Percentiles rank a stretch among this genome's conserved stretches.
Conservation (phyloP, 2,329 filamentous ascomycete genomes). For the Uncinocarpus reesii region DNA sequence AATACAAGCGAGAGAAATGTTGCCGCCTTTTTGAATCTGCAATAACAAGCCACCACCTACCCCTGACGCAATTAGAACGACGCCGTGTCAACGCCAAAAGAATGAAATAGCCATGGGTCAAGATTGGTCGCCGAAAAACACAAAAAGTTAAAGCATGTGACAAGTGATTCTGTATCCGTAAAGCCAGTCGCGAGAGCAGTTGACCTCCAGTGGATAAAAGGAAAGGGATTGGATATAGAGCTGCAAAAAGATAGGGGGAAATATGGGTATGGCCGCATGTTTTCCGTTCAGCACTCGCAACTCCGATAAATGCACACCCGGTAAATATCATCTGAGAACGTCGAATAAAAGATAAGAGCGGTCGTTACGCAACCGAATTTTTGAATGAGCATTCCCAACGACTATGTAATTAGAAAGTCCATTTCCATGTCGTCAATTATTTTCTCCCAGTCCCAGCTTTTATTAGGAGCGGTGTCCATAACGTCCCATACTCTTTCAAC, state of each 20-base stretch:
- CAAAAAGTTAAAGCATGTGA: neutral
- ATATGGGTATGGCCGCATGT: neutral
- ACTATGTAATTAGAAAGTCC: slow-evolving; percentile 53
- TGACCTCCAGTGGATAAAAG: too few relatives aligned
- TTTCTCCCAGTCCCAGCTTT: slow-evolving; percentile 55
- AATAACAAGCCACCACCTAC: too few relatives aligned
- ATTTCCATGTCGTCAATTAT: slow-evolving; percentile 49
- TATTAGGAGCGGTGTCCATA: slow-evolving; percentile 48
- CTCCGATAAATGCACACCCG: neutral
- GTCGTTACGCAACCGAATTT: too few relatives aligned
- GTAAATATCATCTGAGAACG: neutral
- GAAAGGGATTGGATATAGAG: neutral
- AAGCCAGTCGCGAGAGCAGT: too few relatives aligned
- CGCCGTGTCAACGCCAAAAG: too few relatives aligned
- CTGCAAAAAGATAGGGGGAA: neutral
- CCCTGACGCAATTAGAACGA: too few relatives aligned
- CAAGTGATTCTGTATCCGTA: too few relatives aligned
- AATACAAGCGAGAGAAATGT: too few relatives aligned
- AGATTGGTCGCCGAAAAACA: neutral
- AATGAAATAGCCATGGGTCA: too few relatives aligned
- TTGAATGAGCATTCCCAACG: too few relatives aligned
- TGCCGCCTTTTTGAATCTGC: too few relatives aligned
- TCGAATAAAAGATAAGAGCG: neutral
- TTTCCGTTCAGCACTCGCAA: neutral
- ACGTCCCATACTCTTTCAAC: slow-evolving; percentile 49